Evolutionary conservation across 257 asterid genomes (phyloP).

Genomic region (Thymus mandschuricus): DNA sequence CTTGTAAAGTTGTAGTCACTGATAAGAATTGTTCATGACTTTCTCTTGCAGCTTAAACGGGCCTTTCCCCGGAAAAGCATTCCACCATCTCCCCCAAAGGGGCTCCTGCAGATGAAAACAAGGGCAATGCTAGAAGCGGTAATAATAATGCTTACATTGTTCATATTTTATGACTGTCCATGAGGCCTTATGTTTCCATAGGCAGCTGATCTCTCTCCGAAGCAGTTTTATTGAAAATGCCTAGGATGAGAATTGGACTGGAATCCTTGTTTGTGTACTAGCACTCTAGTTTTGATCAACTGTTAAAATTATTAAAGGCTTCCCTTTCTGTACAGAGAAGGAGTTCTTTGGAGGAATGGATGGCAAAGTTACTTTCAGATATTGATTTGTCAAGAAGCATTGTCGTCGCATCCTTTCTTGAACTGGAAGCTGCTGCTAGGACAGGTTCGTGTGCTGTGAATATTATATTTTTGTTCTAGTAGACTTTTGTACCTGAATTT

Average conservation of each 20-base stretch:
- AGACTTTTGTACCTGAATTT: constrained; percentile 21
- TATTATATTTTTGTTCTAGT: constrained; percentile 20
- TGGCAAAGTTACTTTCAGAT: constrained; percentile 83
- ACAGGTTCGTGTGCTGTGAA: constrained; percentile 58
- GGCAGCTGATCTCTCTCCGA: constrained; percentile 23
- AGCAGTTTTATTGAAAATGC: neutral
- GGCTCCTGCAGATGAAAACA: constrained; percentile 79
- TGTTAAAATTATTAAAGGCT: constrained; percentile 28
- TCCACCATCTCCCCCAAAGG: constrained; percentile 94
- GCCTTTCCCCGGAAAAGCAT: constrained; percentile 68
- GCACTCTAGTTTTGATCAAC: constrained; percentile 18
- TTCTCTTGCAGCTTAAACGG: constrained; percentile 71
- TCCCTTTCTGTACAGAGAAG: constrained; percentile 68
- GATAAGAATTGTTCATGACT: constrained; percentile 31
- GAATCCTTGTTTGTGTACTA: constrained; percentile 13
- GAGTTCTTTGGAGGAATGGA: constrained; percentile 91
- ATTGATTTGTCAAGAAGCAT: constrained; percentile 85
- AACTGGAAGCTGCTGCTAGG: constrained; percentile 98
- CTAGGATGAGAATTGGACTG: constrained; percentile 22
- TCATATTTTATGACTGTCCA: neutral
- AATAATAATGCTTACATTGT: constrained; percentile 5
- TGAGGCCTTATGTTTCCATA: constrained; percentile 24
- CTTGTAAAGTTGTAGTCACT: constrained; percentile 18
- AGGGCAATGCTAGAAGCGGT: constrained; percentile 95
- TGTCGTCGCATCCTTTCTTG: constrained; percentile 88